Percentiles rank a stretch among this genome's conserved stretches.
Conservation (phyloP, 83 land plant genomes). For the Diphasiastrum complanatum region DNA sequence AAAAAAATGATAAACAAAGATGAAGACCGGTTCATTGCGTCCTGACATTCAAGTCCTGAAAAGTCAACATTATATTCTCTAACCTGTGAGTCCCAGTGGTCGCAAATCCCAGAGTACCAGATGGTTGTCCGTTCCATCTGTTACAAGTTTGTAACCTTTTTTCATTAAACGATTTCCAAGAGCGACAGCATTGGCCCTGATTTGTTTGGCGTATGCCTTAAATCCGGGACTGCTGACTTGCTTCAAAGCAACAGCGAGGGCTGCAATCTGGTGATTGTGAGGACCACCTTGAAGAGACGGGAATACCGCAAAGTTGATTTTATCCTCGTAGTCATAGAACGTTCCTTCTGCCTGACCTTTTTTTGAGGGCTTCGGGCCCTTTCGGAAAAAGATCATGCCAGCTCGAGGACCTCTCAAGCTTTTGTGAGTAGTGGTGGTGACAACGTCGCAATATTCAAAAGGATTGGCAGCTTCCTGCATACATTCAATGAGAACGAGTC, state of each 20-base stretch:
- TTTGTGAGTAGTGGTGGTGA: slow-evolving; percentile 18
- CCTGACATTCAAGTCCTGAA: too few relatives aligned
- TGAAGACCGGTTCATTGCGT: too few relatives aligned
- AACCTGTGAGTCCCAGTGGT: slow-evolving; percentile 15
- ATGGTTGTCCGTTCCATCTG: slow-evolving; percentile 20
- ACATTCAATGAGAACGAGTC: background rate
- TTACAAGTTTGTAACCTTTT: slow-evolving; percentile 13
- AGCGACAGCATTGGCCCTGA: slow-evolving; percentile 15
- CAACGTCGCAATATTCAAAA: slow-evolving; percentile 10
- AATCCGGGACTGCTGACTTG: slow-evolving; percentile 12
- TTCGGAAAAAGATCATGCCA: slow-evolving; percentile 18
- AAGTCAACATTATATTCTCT: background rate
- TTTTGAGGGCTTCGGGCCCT: slow-evolving; percentile 17
- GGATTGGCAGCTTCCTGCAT: background rate
- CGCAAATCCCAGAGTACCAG: slow-evolving; percentile 14
- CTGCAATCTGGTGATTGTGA: slow-evolving; percentile 20
- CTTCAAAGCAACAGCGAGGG: slow-evolving; percentile 18
- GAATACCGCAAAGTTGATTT: slow-evolving; percentile 14
- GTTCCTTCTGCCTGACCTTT: background rate
- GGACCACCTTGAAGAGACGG: slow-evolving; percentile 12
- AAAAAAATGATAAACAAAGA: too few relatives aligned
- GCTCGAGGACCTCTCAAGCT: slow-evolving; percentile 19
- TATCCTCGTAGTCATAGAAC: slow-evolving; percentile 11
- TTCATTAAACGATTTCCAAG: slow-evolving; percentile 4
- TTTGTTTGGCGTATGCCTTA: slow-evolving; percentile 14